These are phyloP conservation scores for Cornus suecica DNA, from an alignment of 148 eudicot genomes.

Conservation along the genomic window DNA sequence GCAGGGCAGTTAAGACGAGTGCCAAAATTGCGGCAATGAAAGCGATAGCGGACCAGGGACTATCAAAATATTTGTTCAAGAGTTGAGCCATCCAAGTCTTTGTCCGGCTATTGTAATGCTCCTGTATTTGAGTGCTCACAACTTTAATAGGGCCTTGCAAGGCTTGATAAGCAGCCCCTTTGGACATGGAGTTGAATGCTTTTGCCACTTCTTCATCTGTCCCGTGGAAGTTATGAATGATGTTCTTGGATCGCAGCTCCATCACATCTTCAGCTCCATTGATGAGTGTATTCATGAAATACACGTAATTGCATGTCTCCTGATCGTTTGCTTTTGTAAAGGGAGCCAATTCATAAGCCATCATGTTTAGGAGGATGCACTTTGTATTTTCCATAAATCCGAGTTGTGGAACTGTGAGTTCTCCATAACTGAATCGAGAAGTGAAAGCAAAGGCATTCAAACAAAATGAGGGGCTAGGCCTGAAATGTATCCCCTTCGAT, in stretches of 20 bases:
- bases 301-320: background rate
- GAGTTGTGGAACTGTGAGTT: background rate
- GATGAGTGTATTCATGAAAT: background rate
- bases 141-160: too few relatives aligned
- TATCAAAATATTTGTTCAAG: background rate
- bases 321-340: too few relatives aligned
- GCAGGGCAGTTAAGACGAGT: background rate
- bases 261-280: background rate
- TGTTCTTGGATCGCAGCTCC: background rate
- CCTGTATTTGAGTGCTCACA: background rate
- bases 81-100: slow-evolving; percentile 7
- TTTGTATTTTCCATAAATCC: too few relatives aligned
- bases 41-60: background rate
- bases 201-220: background rate
- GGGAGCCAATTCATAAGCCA: background rate
- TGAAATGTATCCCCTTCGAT: background rate
- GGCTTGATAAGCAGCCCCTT: background rate
- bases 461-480: background rate
- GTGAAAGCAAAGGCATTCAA: background rate
- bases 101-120: background rate
- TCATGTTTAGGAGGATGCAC: background rate
- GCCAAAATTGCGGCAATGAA: background rate
- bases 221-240: background rate
- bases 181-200: background rate
- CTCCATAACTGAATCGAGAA: background rate